phyloP scores from a whole-genome alignment of 139 green algal genomes.

The Chlamydomonas sp. region DNA sequence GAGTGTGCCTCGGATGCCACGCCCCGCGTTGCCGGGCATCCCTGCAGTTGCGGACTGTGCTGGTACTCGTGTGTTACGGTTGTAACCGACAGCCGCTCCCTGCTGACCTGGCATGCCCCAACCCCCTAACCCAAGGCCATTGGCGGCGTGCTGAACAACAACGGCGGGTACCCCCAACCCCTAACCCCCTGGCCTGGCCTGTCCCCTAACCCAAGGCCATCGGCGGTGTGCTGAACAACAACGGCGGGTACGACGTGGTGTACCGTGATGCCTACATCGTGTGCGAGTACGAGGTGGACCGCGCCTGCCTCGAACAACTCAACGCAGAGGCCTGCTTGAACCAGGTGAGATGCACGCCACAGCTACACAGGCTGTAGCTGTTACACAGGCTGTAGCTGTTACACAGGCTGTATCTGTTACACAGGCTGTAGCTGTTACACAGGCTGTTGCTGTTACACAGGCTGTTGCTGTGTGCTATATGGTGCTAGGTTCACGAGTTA shows the following conservation, averaged over 20 bases:
- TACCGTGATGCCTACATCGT: neutral
- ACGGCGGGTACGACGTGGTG: slow-evolving; percentile 18
- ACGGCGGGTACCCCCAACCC: neutral
- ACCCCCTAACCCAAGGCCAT: neutral
- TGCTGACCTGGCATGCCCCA: too few species aligned
- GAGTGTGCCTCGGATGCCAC: too few species aligned
- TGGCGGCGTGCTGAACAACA: neutral
- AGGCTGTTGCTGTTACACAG: too few species aligned
- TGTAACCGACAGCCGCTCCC: too few species aligned
- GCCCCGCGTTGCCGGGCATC: too few species aligned
- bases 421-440: too few species aligned
- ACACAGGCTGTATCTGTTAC: too few species aligned
- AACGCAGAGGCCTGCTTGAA: neutral
- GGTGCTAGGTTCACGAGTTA: too few species aligned
- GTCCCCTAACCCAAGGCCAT: neutral
- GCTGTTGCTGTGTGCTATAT: too few species aligned
- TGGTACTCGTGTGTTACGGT: too few species aligned
- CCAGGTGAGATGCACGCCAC: neutral
- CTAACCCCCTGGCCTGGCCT: too few species aligned
- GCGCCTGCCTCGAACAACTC: neutral
- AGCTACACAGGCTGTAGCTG: neutral
- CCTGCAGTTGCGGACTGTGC: too few species aligned
- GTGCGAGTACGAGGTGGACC: neutral
- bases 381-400: neutral
- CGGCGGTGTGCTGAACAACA: neutral